These are phyloP conservation scores for Brassica napus DNA, from an alignment of 345 rosid genomes.

Conservation along the genomic window Da-Ae NC_063438.1:26302501-26303000, in stretches of 20 bases:
- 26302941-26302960: conserved; percentile 58
- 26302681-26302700: conserved; percentile 38
- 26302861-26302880: conserved; percentile 44
- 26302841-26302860: conserved; percentile 35
- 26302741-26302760: conserved; percentile 8
- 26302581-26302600: conserved; percentile 91
- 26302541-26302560: conserved; percentile 70
- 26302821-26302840: conserved; percentile 42
- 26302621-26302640: conserved; percentile 43
- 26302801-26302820: conserved; percentile 40
- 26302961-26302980: conserved; percentile 58
- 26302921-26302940: conserved; percentile 46
- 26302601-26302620: conserved; percentile 39
- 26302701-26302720: conserved; percentile 19
- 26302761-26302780: conserved; percentile 6
- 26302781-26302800: conserved; percentile 47
- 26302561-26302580: conserved; percentile 64
- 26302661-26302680: conserved; percentile 79
- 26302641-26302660: conserved; percentile 57
- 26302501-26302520: conserved; percentile 63
- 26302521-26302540: conserved; percentile 68
- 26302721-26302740: conserved; percentile 10
- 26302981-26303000: conserved; percentile 50
- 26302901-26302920: conserved; percentile 54
- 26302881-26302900: conserved; percentile 53